These are phyloP conservation scores for Trichoderma sp. DNA, from an alignment of 2,329 filamentous ascomycete species.

Conservation along the genomic window DNA sequence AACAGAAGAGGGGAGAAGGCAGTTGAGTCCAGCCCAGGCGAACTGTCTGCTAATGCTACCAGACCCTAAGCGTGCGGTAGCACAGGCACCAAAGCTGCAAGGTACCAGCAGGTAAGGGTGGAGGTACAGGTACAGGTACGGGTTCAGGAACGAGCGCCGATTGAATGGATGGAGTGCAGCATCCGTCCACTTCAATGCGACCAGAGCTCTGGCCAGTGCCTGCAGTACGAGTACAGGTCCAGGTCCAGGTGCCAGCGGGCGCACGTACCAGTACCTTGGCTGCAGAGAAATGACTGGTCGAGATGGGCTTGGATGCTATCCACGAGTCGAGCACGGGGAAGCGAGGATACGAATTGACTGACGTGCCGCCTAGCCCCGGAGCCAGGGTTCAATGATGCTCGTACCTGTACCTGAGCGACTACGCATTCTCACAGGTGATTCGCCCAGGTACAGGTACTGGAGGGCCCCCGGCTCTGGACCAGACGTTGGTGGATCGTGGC, in stretches of 20 bases:
- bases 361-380: not conserved
- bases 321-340: slow-evolving; percentile 10
- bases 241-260: not conserved
- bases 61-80: not conserved
- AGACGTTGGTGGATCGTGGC: slow-evolving; percentile 19
- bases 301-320: not conserved
- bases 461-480: not conserved
- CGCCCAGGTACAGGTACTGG: not conserved
- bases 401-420: not conserved
- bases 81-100: not conserved
- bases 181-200: not conserved
- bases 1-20: slow-evolving; percentile 1
- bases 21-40: not conserved
- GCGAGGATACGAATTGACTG: slow-evolving; percentile 16
- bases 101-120: not conserved
- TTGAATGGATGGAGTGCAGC: not conserved
- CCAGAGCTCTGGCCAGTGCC: not conserved
- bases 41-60: not conserved
- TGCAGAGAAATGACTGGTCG: not conserved
- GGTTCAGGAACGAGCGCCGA: not conserved
- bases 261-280: not conserved
- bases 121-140: not conserved
- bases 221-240: not conserved
- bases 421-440: not conserved
- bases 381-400: not conserved